Evolutionary conservation across 495 filamentous ascomycete genomes (phyloP).

Genomic region (Elasticomyces elasticus): DNA sequence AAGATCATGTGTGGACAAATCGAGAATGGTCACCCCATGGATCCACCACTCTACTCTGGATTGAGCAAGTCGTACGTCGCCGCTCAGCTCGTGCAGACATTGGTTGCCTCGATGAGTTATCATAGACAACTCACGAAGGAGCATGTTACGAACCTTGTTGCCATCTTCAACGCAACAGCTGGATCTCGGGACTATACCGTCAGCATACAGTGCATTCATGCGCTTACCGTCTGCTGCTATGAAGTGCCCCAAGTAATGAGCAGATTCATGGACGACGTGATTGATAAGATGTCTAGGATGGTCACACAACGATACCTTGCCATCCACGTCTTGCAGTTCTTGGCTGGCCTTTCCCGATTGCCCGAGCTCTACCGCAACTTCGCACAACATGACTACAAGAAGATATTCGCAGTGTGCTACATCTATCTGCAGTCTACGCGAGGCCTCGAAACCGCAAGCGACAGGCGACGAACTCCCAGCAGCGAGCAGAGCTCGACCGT

Average conservation of each 20-base stretch:
- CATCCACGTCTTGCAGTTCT: constrained; percentile 88
- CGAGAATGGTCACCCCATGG: constrained; percentile 59
- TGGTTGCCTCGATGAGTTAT: constrained; percentile 80
- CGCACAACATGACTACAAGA: constrained; percentile 76
- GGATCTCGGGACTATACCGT: constrained; percentile 68
- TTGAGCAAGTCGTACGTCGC: constrained; percentile 81
- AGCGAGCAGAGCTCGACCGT: constrained; percentile 35
- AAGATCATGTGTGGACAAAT: constrained; percentile 72
- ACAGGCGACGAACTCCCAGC: constrained; percentile 29
- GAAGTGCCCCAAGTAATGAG: constrained; percentile 77
- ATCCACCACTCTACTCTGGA: constrained; percentile 61
- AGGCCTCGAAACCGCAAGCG: constrained; percentile 40
- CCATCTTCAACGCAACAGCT: constrained; percentile 71
- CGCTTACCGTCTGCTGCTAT: constrained; percentile 83
- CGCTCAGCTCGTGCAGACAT: constrained; percentile 72
- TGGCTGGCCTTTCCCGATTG: constrained; percentile 74
- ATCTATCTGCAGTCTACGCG: constrained; percentile 73
- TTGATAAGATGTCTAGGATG: constrained; percentile 87
- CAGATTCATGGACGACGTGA: constrained; percentile 68
- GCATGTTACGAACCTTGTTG: constrained; percentile 82
- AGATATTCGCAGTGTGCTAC: constrained; percentile 88
- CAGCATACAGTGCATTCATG: constrained; percentile 86
- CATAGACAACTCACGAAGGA: constrained; percentile 71
- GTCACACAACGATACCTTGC: constrained; percentile 86
- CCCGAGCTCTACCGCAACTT: constrained; percentile 75